Base-by-base conservation (phyloP, 177 flowering plant species). In the Vitis hybrid region DNA sequence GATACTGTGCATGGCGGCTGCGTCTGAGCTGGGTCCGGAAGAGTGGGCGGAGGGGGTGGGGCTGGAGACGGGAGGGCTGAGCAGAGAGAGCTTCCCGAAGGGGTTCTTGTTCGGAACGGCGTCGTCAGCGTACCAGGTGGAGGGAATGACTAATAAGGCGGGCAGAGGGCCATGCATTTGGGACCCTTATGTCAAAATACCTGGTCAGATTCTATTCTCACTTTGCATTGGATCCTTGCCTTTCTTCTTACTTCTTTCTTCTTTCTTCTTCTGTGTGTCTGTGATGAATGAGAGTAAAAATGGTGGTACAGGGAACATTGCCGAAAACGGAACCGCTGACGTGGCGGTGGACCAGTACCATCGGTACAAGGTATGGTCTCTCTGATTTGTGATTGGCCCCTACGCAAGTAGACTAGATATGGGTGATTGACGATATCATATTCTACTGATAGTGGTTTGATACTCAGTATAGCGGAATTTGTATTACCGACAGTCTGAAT, bases 321-420 rank as follows among this genome's bases (percentile, higher is more conserved):
- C 91, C 0, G 75, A 83, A 3, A 89, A 89, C 77, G 90, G 75
- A 0, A 87, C 85, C 0, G 98, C 75, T 5, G 94, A 94, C 8
- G 88, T 93, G 18, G 24, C 94, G 0, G 97, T 88, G 70, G 98
- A 93, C 73, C 91, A 93, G 72, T 93, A 93, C 68, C 97, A 92
- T 71, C 89, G 87, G 11, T 92, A 92, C 81, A 88, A 82, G 68
- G 97, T 88, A 76, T 64, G 77, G 59, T 14, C 19, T 50, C 3
- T 53, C 1, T 17, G 8, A 1, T 6, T 11, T 56, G 11, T 51
- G 57, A 62, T 56, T 33, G 47, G 47, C 47, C 47, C 9, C 8
- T 1, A 38, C 47, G 47, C 2, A 28, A 11, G 8, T 53, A 15
- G 9, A 11, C 15, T 19, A 17, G 2, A 6, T 59, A 20, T 57